phyloP scores from a whole-genome alignment of 1,284 basidiomycete species.

The Cryptococcus floricola region DNA sequence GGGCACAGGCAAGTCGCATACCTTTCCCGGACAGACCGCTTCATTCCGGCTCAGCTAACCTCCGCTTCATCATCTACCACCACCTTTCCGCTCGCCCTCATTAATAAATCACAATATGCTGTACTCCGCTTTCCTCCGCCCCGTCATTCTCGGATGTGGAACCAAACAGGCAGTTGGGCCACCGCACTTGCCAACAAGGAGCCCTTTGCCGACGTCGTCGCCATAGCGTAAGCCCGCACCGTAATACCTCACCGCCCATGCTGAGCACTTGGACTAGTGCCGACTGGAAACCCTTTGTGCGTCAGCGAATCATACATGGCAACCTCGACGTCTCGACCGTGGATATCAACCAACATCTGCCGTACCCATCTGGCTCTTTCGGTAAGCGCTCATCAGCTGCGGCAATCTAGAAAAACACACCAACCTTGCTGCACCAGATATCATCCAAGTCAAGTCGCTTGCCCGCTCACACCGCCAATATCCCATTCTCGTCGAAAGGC shows the following conservation, averaged over 20 bases:
- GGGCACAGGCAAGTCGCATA: conserved; percentile 26
- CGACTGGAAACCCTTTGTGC: conserved; percentile 26
- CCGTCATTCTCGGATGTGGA: no score
- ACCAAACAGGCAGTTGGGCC: conserved; percentile 18
- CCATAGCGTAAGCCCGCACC: conserved; percentile 31
- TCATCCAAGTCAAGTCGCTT: conserved; percentile 44
- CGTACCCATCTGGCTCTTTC: conserved; percentile 25
- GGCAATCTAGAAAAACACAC: background rate
- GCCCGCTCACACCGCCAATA: conserved; percentile 36
- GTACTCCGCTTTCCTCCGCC: no score
- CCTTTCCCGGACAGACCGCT: background rate
- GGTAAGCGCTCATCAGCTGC: conserved; percentile 17
- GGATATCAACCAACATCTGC: conserved; percentile 31
- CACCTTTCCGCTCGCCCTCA: no score
- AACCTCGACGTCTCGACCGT: conserved; percentile 38
- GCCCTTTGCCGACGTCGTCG: conserved; percentile 35
- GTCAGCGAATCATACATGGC: conserved; percentile 20
- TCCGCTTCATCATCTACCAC: background rate
- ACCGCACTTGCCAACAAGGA: conserved; percentile 26
- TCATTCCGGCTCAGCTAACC: background rate
- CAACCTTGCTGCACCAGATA: conserved; percentile 22
- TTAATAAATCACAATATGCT: no score
- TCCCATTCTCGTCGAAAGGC: conserved; percentile 28
- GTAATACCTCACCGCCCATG: no score
- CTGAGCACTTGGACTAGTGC: background rate